Evolutionary conservation across 148 eudicot species (phyloP).

Genomic region (Nepenthes gracilis): DNA sequence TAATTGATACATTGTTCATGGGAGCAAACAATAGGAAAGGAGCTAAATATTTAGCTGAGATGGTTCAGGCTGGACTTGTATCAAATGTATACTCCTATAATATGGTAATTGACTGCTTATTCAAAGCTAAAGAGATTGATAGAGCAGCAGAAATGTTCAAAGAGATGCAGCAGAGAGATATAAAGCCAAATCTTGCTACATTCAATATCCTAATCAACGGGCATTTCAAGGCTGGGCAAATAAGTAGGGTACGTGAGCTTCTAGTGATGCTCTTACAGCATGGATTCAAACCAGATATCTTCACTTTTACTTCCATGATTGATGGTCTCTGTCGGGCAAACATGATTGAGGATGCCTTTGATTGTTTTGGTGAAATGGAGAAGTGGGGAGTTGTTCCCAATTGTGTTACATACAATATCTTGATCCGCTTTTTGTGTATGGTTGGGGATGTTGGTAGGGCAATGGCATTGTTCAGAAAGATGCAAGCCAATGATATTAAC

Average conservation of each 20-base stretch:
- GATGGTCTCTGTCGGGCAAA: slow-evolving; percentile 73
- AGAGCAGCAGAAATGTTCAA: slow-evolving; percentile 40
- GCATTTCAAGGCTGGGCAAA: slow-evolving; percentile 50
- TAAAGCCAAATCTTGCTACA: slow-evolving; percentile 69
- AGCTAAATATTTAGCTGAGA: slow-evolving; percentile 33
- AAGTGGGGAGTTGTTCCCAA: slow-evolving; percentile 82
- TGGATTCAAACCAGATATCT: slow-evolving; percentile 65
- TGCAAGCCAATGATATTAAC: slow-evolving; percentile 54
- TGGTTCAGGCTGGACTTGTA: slow-evolving; percentile 39
- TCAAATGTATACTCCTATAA: slow-evolving; percentile 56
- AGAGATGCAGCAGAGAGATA: slow-evolving; percentile 45
- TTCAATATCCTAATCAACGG: slow-evolving; percentile 75
- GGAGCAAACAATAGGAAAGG: slow-evolving; percentile 39
- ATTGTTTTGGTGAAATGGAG: slow-evolving; percentile 71
- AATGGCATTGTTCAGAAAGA: slow-evolving; percentile 46
- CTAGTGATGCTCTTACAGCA: slow-evolving; percentile 56
- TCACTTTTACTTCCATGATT: slow-evolving; percentile 72
- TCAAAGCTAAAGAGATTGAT: slow-evolving; percentile 55
- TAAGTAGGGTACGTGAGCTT: slow-evolving; percentile 43
- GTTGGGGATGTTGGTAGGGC: slow-evolving; percentile 57
- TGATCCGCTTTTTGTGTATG: slow-evolving; percentile 62
- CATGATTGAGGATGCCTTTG: slow-evolving; percentile 66
- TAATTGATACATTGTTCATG: slow-evolving; percentile 45
- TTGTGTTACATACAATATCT: slow-evolving; percentile 60
- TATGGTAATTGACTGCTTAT: slow-evolving; percentile 69